A percentile compares a stretch with the other conserved stretches of the same genome.
Evolutionary conservation across 495 filamentous ascomycete genomes (phyloP).

Genomic region (Xylaria scruposa): DNA sequence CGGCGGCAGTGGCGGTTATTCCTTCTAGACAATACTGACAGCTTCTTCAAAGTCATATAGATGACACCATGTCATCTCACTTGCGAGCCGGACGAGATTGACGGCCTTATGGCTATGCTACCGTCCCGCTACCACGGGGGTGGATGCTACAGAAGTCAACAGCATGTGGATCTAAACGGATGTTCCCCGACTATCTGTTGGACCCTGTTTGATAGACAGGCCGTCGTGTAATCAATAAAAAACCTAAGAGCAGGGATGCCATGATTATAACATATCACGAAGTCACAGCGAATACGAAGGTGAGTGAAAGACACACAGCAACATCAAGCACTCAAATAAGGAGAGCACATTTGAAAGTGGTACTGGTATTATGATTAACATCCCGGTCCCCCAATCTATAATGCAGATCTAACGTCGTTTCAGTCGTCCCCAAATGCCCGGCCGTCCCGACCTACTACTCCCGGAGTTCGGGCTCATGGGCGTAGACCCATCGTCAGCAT

Average conservation of each 20-base stretch:
- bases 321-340: background rate
- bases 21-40: background rate
- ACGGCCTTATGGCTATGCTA: background rate
- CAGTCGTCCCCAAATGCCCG: slow-evolving; percentile 20
- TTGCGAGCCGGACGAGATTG: background rate
- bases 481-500: slow-evolving; percentile 26
- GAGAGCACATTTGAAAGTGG: background rate
- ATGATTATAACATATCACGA: background rate
- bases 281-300: background rate
- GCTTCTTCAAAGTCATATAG: background rate
- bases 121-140: background rate
- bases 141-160: background rate
- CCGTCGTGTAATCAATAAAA: too few relatives aligned
- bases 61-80: background rate
- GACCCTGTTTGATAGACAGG: too few relatives aligned
- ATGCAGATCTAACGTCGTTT: slow-evolving; percentile 13
- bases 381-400: background rate
- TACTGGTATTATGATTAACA: background rate
- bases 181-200: background rate
- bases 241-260: background rate
- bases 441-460: background rate
- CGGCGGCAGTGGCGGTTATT: background rate
- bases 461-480: slow-evolving; percentile 18
- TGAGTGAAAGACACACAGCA: background rate
- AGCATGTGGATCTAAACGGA: background rate